Evolutionary conservation across 306 rosid genomes (phyloP), one percentile per base, ranked within the genome.

Genomic region (Benincasa hispida): DNA sequence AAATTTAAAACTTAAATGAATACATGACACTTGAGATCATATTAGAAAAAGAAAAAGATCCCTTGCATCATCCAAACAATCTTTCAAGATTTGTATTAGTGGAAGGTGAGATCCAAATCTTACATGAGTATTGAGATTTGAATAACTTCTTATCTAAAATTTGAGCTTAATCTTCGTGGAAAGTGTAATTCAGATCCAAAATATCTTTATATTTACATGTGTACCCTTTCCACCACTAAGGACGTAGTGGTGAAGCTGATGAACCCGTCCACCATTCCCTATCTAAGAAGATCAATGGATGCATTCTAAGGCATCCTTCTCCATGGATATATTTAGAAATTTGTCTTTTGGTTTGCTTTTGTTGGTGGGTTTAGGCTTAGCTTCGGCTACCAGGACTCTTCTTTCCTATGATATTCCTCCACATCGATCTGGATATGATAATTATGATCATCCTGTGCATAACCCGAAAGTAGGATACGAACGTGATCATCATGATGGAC

Each of bases 301-400:
- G 35, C 82, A 72, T 60, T 79, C 73, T 70, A 59, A 35, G 58
- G 22, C 88, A 83, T 66, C n/a, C 48, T 41, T 19, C 1, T 79
- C n/a, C 65, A 93, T 93, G 97, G 87, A 88, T 77, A 77, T 51
- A 35, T 76, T 70, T 59, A 86, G 24, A 76, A 39, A 79, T 83
- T 67, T 79, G 0, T n/a, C 25, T 66, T 51, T 86, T 78, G 61
- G 77, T 76, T 66, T 93, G 83, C 73, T 89, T 45, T 65, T 86
- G 15, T 73, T 88, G 3, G 50, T 93, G 73, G 78, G 86, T 77
- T 47, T 89, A 5, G 89, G 91, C 6, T 24, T 87, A 51, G 86
- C 91, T 78, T 89, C 93, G 11, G 95, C 93, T 0, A 83, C 85
- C 41, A 82, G 97, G 84, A 62, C 82, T 34, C 79, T 89, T 24